Percentiles rank a stretch among this genome's conserved stretches.
These are phyloP conservation scores for Stephania japonica DNA, from an alignment of 164 flowering plant genomes.

Conservation along the genomic window DNA sequence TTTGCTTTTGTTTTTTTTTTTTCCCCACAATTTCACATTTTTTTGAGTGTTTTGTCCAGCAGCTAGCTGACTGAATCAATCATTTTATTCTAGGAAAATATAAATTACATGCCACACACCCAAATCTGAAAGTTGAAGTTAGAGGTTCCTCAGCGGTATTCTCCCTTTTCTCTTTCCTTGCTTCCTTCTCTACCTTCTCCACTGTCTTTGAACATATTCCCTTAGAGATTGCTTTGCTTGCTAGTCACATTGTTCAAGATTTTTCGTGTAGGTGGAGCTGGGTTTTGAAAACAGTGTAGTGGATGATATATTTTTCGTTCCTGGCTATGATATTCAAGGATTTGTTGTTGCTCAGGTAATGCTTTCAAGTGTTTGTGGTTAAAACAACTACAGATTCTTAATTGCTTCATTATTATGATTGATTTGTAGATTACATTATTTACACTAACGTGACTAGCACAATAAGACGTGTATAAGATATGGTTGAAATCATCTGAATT, in stretches of 20 bases:
- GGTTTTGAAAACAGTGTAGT: constrained; percentile 75
- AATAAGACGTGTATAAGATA: no score
- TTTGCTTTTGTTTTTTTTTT: background rate
- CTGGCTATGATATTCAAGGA: constrained; percentile 82
- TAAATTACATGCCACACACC: constrained; percentile 65
- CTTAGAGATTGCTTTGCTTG: background rate
- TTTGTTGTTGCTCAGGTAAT: constrained; percentile 93
- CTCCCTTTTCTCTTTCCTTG: constrained; percentile 1
- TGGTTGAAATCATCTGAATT: no score
- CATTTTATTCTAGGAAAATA: constrained; percentile 57
- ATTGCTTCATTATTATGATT: background rate
- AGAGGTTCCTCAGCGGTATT: constrained; percentile 79
- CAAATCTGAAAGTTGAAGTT: constrained; percentile 61
- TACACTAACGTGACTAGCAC: background rate
- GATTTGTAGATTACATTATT: background rate
- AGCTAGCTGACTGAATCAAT: background rate
- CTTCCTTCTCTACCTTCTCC: background rate
- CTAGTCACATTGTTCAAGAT: background rate
- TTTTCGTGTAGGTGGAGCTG: constrained; percentile 61
- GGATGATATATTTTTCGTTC: constrained; percentile 76
- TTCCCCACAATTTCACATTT: background rate
- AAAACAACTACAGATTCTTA: constrained; percentile 5
- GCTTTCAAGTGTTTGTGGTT: background rate
- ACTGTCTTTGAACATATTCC: background rate
- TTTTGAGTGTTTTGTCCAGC: background rate